phyloP scores from a whole-genome alignment of 83 land plant species.

The Diphasiastrum complanatum region DNA sequence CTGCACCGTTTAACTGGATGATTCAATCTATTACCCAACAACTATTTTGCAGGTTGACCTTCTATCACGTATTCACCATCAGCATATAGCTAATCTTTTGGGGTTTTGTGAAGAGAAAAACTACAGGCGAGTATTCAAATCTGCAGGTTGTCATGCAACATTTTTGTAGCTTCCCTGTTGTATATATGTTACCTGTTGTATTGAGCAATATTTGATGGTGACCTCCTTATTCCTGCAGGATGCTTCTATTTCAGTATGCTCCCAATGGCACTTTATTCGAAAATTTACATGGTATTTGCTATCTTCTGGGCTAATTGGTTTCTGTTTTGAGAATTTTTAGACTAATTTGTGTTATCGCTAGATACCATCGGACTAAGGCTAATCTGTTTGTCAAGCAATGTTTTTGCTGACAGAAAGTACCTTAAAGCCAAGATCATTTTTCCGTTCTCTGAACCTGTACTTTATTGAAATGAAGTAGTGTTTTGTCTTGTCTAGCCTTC shows the following conservation, averaged over 20 bases:
- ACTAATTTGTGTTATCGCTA: neutral
- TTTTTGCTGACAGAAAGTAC: neutral
- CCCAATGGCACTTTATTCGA: slow-evolving; percentile 35
- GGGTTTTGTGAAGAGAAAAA: slow-evolving; percentile 19
- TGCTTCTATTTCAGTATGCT: slow-evolving; percentile 36
- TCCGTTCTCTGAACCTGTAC: neutral
- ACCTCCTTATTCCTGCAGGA: slow-evolving; percentile 22
- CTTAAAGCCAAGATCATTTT: neutral
- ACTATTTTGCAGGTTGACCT: slow-evolving; percentile 17
- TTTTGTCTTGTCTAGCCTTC: no score
- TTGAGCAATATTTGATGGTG: no score
- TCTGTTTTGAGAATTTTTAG: neutral
- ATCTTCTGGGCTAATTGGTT: neutral
- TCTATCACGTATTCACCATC: slow-evolving; percentile 14
- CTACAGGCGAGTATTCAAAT: slow-evolving; percentile 1
- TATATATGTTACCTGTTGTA: no score
- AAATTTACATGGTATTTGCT: slow-evolving; percentile 22
- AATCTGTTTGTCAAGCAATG: neutral
- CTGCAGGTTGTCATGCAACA: neutral
- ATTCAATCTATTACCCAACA: no score
- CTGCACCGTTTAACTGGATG: no score
- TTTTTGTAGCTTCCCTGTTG: neutral
- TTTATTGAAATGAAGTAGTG: no score
- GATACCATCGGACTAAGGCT: no score
- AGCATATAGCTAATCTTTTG: slow-evolving; percentile 14